Percentiles rank a stretch among this genome's conserved stretches.
These are phyloP conservation scores for Alternaria tenuissima DNA, from an alignment of 2,329 filamentous ascomycete genomes.

Conservation along the genomic window DNA sequence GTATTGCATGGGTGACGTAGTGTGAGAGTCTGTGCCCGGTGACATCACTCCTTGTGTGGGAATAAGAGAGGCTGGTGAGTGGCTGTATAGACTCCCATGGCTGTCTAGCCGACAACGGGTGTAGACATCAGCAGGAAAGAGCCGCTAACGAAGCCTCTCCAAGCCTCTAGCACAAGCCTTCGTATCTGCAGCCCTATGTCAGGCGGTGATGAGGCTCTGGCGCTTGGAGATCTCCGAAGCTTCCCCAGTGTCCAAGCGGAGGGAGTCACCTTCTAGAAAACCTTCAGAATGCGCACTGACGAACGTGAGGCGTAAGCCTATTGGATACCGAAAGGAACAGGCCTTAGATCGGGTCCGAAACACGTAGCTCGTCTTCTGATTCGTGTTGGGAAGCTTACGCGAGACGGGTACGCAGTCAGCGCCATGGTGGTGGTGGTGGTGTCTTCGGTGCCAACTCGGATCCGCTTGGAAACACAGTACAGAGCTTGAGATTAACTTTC, in stretches of 20 bases:
- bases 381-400: conserved; percentile 3
- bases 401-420: background rate
- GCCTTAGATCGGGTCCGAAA: conserved; percentile 4
- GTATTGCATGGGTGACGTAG: background rate
- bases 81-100: background rate
- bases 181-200: conserved; percentile 2
- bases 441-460: conserved; percentile 2
- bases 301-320: background rate
- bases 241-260: background rate
- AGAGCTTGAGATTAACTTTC: background rate
- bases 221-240: background rate
- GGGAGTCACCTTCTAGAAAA: conserved; percentile 6
- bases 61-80: background rate
- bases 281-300: conserved; percentile 2
- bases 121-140: background rate
- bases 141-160: background rate
- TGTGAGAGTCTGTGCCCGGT: background rate
- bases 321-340: background rate
- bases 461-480: background rate
- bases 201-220: conserved; percentile 1
- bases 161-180: background rate
- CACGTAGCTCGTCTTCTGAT: background rate
- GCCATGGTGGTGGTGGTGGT: background rate
- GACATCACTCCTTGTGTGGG: background rate
- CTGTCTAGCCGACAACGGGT: background rate